These are phyloP conservation scores for Grosmannia clavigera DNA, from an alignment of 2,329 filamentous ascomycete genomes.

Conservation along the genomic window DNA sequence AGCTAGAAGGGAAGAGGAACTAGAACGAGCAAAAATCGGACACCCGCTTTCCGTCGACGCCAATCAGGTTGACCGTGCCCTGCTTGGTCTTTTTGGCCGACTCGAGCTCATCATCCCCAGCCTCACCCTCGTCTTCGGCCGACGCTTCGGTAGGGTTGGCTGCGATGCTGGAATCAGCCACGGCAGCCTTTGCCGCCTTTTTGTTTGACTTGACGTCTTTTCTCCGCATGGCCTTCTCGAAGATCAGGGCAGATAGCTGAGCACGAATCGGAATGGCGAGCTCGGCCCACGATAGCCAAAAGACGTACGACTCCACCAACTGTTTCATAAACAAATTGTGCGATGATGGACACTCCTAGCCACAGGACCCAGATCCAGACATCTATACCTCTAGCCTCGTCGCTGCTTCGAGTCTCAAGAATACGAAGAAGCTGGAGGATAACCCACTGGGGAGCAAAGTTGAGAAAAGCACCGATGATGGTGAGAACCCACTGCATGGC, in stretches of 20 bases:
- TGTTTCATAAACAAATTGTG: constrained; percentile 27
- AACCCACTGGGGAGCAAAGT: constrained; percentile 58
- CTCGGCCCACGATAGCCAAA: constrained; percentile 52
- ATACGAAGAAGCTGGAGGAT: constrained; percentile 52
- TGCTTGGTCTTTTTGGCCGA: constrained; percentile 44
- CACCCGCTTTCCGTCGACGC: constrained; percentile 60
- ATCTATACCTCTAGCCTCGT: constrained; percentile 32
- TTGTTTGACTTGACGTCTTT: constrained; percentile 63
- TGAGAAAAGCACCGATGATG: constrained; percentile 40
- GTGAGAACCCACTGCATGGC: constrained; percentile 47
- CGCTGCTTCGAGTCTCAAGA: constrained; percentile 42
- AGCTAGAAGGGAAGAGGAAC: constrained; percentile 48
- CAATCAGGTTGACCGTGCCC: constrained; percentile 64
- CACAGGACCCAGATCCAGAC: constrained; percentile 58
- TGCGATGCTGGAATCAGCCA: constrained; percentile 16
- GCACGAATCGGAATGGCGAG: constrained; percentile 54
- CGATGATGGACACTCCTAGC: constrained; percentile 47
- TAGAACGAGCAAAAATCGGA: constrained; percentile 57
- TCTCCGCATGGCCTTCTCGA: constrained; percentile 62
- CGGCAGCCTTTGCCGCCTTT: constrained; percentile 22
- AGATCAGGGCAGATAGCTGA: constrained; percentile 60
- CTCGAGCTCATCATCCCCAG: constrained; percentile 35
- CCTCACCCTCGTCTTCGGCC: constrained; percentile 7
- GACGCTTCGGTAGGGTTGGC: constrained; percentile 16
- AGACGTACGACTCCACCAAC: constrained; percentile 53